phyloP scores from a whole-genome alignment of 2,329 filamentous ascomycete genomes.

The Aulographum hederae region DNA sequence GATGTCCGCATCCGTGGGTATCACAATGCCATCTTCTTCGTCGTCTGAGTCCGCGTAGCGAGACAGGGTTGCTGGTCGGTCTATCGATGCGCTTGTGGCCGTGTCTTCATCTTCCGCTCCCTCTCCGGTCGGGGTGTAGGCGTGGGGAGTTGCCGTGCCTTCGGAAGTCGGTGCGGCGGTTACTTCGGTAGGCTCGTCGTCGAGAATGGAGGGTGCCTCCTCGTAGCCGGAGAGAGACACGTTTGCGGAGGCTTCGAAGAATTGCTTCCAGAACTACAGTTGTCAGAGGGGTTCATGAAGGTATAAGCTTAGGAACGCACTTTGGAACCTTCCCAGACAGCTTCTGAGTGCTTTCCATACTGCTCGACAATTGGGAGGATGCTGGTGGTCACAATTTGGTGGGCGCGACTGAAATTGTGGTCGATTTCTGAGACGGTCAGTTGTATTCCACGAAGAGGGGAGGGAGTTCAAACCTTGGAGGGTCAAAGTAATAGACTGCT shows the following conservation, averaged over 20 bases:
- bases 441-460: background rate
- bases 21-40: slow-evolving; percentile 13
- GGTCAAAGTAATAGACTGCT: slow-evolving; percentile 92
- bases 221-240: slow-evolving; percentile 93
- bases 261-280: slow-evolving; percentile 95
- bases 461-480: slow-evolving; percentile 49
- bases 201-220: slow-evolving; percentile 46
- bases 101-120: slow-evolving; percentile 27
- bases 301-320: too few species aligned
- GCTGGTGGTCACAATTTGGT: slow-evolving; percentile 85
- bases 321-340: slow-evolving; percentile 95
- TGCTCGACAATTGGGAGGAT: slow-evolving; percentile 89
- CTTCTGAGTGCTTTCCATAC: slow-evolving; percentile 81
- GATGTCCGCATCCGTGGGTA: slow-evolving; percentile 45
- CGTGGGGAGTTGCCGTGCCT: background rate
- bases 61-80: too few species aligned
- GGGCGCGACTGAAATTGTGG: slow-evolving; percentile 91
- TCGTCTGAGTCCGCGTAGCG: slow-evolving; percentile 18
- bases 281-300: background rate
- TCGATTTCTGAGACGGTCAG: slow-evolving; percentile 59
- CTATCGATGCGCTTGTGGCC: slow-evolving; percentile 28
- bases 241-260: slow-evolving; percentile 96
- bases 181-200: slow-evolving; percentile 21
- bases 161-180: background rate
- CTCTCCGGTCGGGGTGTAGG: slow-evolving; percentile 8